Conservation (phyloP, 2,329 filamentous ascomycete species). For the Teratosphaeria viscida region DNA sequence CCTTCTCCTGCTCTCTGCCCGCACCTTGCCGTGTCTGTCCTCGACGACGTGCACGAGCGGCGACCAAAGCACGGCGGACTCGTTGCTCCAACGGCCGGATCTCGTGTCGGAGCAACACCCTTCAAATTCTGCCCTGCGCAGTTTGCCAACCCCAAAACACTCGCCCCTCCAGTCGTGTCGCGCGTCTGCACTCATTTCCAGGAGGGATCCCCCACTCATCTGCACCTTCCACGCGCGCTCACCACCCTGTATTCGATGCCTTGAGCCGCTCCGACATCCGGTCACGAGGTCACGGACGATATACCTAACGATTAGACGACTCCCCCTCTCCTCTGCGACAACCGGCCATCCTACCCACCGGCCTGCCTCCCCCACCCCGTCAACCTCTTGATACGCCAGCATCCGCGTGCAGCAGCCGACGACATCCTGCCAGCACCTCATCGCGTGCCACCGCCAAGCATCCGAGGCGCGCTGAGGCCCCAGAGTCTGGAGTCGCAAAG, state of each 20-base stretch:
- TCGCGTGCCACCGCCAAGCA: background rate
- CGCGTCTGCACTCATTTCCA: background rate
- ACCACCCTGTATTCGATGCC: background rate
- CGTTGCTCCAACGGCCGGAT: background rate
- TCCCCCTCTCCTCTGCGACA: background rate
- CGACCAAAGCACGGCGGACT: background rate
- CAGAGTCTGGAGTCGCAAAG: background rate
- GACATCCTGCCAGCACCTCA: background rate
- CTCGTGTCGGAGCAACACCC: background rate
- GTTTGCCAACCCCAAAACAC: background rate
- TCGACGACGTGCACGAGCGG: background rate
- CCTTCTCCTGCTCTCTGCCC: background rate
- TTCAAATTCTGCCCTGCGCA: background rate
- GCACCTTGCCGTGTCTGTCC: background rate
- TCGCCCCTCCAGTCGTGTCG: background rate
- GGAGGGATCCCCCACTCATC: background rate
- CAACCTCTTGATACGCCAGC: background rate
- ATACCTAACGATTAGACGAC: background rate
- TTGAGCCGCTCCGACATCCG: background rate
- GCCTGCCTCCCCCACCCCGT: background rate
- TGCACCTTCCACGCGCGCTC: background rate
- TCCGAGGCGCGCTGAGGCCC: background rate
- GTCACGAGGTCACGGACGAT: background rate
- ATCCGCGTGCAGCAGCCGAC: background rate
- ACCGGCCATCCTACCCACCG: background rate